These are phyloP conservation scores for Heliamphora pulchella DNA, from an alignment of 179 eudicot species.

Conservation along the genomic window DNA sequence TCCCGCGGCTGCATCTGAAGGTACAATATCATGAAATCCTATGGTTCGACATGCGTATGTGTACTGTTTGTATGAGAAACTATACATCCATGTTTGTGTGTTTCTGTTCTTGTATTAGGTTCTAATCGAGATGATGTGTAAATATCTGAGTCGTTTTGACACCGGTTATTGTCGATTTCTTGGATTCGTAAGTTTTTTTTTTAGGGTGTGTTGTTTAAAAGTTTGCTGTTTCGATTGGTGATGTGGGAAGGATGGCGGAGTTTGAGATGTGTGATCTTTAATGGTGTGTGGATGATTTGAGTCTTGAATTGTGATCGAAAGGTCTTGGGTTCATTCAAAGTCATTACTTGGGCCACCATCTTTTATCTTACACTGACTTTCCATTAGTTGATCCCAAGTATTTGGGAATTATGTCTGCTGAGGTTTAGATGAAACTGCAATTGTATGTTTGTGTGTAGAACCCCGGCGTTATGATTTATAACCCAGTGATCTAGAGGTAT, in stretches of 20 bases:
- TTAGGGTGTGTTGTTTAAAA: neutral
- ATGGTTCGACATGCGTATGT: too few species aligned
- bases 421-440: neutral
- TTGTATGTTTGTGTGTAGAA: neutral
- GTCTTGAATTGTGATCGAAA: neutral
- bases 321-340: neutral
- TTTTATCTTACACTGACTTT: neutral
- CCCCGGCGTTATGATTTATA: neutral
- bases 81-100: neutral
- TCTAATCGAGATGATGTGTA: neutral
- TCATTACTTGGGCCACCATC: neutral
- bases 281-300: neutral
- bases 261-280: neutral
- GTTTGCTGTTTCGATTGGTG: neutral
- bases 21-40: neutral
- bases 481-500: neutral
- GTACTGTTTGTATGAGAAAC: too few species aligned
- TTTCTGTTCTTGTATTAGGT: neutral
- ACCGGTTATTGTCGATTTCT: neutral
- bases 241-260: neutral
- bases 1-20: slow-evolving; percentile 3
- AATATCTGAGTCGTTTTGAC: neutral
- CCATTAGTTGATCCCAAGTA: neutral
- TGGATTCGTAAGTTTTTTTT: neutral
- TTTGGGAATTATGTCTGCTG: neutral